Conservation (phyloP, 495 filamentous ascomycete species). For the Halenospora varia region DNA sequence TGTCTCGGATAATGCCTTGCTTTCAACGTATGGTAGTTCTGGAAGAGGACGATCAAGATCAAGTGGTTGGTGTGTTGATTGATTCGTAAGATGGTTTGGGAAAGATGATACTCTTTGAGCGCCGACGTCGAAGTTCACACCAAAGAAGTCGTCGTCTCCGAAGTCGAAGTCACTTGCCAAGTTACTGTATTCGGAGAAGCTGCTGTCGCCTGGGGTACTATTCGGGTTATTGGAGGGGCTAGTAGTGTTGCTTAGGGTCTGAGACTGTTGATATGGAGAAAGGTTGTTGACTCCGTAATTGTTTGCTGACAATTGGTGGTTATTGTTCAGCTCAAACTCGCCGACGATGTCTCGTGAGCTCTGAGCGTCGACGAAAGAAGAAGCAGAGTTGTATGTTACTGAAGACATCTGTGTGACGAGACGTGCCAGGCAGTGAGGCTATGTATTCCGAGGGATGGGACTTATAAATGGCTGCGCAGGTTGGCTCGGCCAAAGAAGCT, state of each 20-base stretch:
- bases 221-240: slow-evolving; percentile 21
- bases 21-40: slow-evolving; percentile 7
- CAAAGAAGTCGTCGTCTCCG: slow-evolving; percentile 23
- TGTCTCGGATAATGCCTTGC: slow-evolving; percentile 5
- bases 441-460: slow-evolving; percentile 19
- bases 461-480: slow-evolving; percentile 7
- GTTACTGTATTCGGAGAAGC: slow-evolving; percentile 22
- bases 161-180: slow-evolving; percentile 24
- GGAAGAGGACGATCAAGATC: slow-evolving; percentile 11
- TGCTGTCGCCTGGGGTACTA: slow-evolving; percentile 25
- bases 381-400: slow-evolving; percentile 12
- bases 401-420: slow-evolving; percentile 24
- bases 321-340: slow-evolving; percentile 15
- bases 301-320: not conserved
- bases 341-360: slow-evolving; percentile 14
- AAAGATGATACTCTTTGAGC: slow-evolving; percentile 18
- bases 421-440: slow-evolving; percentile 14
- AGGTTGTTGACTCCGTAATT: slow-evolving; percentile 15
- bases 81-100: slow-evolving; percentile 1
- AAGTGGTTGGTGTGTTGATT: not conserved
- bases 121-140: slow-evolving; percentile 26
- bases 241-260: slow-evolving; percentile 21
- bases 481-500: slow-evolving; percentile 3
- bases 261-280: slow-evolving; percentile 18
- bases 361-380: slow-evolving; percentile 18